Base-by-base conservation (phyloP, 306 rosid species). In the Lotus japonicus region DNA sequence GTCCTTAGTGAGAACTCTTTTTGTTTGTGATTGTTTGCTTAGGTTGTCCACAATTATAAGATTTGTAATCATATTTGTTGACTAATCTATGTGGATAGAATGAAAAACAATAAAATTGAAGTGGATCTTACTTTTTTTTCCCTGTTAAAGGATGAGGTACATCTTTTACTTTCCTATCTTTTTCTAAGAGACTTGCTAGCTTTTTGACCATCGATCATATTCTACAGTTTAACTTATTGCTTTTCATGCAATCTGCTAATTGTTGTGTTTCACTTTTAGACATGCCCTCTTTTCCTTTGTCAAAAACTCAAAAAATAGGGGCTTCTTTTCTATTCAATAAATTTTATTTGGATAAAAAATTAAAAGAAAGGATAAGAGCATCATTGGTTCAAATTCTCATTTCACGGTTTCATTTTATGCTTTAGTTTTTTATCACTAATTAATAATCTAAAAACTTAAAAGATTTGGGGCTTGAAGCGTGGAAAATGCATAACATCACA, bases 11-110 rank as follows among this genome's bases (percentile, higher is more conserved):
- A 68, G 1, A 5, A 62, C 72, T 42, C 36, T 72, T 68, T 48
- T 59, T 33, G 16, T 60, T 74, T 35, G 46, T 60, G 61, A 74
- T 35, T 75, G 72, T 67, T 71, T 72, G 65, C 38, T 50, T 17
- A 83, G 71, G 78, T 87, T 89, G 96, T 85, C 78, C 19, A 61
- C 90, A 72, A 73, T 79, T 72, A 78, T 81, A 66, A 78, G 67
- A 67, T 73, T 36, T 64, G 87, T 80, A 83, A 85, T 87, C 85
- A 90, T 87, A 64, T 58, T 72, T 85, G 94, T 87, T 90, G 94
- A 90, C 94, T 82, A 83, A 78, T 68, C 58, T 57, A 71, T 33
- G 70, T 16, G 60, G 75, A 70, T 67, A 52, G 51, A 80, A 73
- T 74, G 49, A 71, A 81, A 75, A 74, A 71, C 70, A 53, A 55